Conservation (phyloP, 345 rosid genomes). For the Barbarea vulgaris region DNA sequence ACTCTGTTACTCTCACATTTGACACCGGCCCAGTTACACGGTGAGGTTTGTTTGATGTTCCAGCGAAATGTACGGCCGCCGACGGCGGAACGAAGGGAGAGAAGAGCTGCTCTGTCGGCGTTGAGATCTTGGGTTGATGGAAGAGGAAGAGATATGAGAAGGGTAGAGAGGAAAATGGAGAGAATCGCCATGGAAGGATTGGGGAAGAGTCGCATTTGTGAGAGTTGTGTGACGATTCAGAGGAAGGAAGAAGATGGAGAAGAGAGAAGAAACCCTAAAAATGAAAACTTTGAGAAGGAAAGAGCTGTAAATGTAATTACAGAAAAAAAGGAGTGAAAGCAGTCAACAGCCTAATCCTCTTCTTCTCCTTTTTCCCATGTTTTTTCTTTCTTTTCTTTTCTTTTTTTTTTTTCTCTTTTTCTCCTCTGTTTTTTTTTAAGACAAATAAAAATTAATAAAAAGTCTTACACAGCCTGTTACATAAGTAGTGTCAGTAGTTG, state of each 20-base stretch:
- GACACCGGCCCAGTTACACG: slow-evolving; percentile 42
- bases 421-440: neutral
- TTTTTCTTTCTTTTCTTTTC: neutral
- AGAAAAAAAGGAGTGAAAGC: slow-evolving; percentile 13
- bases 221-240: neutral
- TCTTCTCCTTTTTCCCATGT: slow-evolving; percentile 12
- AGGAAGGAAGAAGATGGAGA: neutral
- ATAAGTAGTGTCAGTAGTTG: neutral
- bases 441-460: neutral
- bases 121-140: slow-evolving; percentile 34
- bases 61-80: slow-evolving; percentile 38
- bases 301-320: slow-evolving; percentile 12
- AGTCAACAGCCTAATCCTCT: slow-evolving; percentile 42
- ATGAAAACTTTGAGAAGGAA: neutral
- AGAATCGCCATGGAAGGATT: slow-evolving; percentile 27
- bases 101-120: slow-evolving; percentile 43
- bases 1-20: slow-evolving; percentile 38
- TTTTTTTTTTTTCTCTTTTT: no score
- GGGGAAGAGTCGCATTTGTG: slow-evolving; percentile 27
- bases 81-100: slow-evolving; percentile 36
- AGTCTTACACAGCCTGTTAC: neutral
- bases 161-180: slow-evolving; percentile 22
- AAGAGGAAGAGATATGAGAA: slow-evolving; percentile 36
- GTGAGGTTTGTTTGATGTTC: slow-evolving; percentile 31
- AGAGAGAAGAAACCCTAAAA: slow-evolving; percentile 17